These are phyloP conservation scores for Coniochaeta sp. DNA, from an alignment of 2,329 filamentous ascomycete species.

Conservation along the genomic window DNA sequence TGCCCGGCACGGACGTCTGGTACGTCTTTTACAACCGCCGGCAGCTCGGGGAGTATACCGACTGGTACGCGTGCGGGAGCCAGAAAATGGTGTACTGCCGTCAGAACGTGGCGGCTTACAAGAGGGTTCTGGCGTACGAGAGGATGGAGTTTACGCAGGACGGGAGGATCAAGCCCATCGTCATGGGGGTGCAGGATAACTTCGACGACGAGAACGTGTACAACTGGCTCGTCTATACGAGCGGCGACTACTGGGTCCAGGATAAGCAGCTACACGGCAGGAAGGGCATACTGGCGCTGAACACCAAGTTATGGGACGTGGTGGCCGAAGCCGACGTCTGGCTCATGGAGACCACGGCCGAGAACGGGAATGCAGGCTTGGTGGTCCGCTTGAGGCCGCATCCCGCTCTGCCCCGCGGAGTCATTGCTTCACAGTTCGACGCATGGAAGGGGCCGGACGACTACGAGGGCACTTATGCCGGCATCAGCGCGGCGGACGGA, in stretches of 20 bases:
- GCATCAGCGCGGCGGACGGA: background rate
- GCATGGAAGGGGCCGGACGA: background rate
- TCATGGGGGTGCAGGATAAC: background rate
- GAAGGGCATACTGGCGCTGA: background rate
- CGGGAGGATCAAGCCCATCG: slow-evolving; percentile 2
- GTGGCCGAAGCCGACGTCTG: background rate
- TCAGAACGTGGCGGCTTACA: background rate
- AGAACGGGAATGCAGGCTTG: background rate
- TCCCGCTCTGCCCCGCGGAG: background rate
- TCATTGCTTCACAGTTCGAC: background rate
- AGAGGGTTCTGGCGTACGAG: slow-evolving; percentile 3
- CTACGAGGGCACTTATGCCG: background rate
- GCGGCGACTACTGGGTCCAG: background rate
- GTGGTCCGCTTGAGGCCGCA: background rate
- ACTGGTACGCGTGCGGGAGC: background rate
- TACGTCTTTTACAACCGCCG: slow-evolving; percentile 6
- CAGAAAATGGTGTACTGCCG: background rate
- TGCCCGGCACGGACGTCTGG: slow-evolving; percentile 7
- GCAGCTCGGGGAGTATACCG: background rate
- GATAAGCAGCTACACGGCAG: background rate
- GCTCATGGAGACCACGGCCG: background rate
- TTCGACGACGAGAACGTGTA: background rate
- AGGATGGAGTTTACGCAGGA: slow-evolving; percentile 3
- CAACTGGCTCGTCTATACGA: background rate
- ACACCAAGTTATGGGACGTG: background rate